A percentile compares a stretch with the other conserved stretches of the same genome.
Conservation (phyloP, 495 filamentous ascomycete genomes). For the Penicillium diatomitis region DNA sequence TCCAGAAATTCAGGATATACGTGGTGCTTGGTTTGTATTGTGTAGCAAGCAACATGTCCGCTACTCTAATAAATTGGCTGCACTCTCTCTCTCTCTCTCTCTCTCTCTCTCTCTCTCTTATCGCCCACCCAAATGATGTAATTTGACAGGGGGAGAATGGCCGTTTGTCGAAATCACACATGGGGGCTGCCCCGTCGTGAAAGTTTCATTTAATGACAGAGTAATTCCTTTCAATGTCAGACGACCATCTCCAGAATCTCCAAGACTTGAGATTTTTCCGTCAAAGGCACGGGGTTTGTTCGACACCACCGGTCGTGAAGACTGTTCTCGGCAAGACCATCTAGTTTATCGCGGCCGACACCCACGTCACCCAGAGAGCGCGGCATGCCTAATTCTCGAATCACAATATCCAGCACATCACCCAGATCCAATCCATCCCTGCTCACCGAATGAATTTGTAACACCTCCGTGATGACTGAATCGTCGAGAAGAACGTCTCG, state of each 20-base stretch:
- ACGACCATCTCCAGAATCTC: constrained; percentile 46
- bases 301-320: constrained; percentile 42
- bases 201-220: not conserved
- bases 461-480: constrained; percentile 29
- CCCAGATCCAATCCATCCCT: constrained; percentile 36
- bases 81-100: no score
- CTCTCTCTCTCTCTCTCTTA: no score
- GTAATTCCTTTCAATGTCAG: not conserved
- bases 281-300: constrained; percentile 42
- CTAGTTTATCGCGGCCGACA: constrained; percentile 44
- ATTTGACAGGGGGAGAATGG: no score
- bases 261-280: constrained; percentile 41
- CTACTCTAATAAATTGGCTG: no score
- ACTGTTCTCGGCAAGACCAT: constrained; percentile 41
- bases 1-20: no score
- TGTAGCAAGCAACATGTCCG: no score
- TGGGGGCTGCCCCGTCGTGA: no score
- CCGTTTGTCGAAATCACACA: no score
- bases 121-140: no score
- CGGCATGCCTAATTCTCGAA: constrained; percentile 47
- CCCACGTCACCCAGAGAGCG: constrained; percentile 45
- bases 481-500: constrained; percentile 42
- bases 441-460: constrained; percentile 28
- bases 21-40: no score
- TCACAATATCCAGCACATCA: constrained; percentile 45